phyloP scores from a whole-genome alignment of 495 filamentous ascomycete species.

The Penicillium turbatum region DNA sequence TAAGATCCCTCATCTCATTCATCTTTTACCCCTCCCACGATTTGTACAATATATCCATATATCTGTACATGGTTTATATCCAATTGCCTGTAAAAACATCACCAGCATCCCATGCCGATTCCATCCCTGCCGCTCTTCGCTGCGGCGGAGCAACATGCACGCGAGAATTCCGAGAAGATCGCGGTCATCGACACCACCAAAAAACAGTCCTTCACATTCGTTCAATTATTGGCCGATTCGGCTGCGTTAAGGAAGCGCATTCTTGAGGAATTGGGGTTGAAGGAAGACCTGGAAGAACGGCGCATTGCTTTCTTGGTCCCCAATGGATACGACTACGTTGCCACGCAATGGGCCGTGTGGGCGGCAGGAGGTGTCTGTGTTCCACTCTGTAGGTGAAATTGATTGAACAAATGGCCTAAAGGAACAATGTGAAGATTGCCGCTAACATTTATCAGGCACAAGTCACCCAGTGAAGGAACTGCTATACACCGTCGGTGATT shows the following conservation, averaged over 20 bases:
- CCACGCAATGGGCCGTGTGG: conserved; percentile 51
- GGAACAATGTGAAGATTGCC: background rate
- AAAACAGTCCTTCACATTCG: conserved; percentile 70
- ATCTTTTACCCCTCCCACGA: background rate
- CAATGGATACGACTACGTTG: conserved; percentile 92
- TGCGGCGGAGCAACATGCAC: conserved; percentile 41
- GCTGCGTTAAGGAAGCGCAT: conserved; percentile 60
- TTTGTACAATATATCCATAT: background rate
- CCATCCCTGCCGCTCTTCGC: conserved; percentile 77
- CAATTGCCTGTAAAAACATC: background rate
- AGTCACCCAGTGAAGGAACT: conserved; percentile 42
- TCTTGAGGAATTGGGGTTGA: conserved; percentile 40
- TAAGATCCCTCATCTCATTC: background rate
- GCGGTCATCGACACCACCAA: conserved; percentile 71
- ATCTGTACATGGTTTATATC: background rate
- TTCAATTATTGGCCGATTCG: conserved; percentile 72
- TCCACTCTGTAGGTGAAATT: conserved; percentile 32
- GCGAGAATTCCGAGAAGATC: conserved; percentile 61
- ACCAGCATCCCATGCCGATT: conserved; percentile 33
- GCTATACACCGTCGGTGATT: conserved; percentile 41
- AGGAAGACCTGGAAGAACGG: conserved; percentile 61
- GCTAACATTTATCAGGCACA: conserved; percentile 36
- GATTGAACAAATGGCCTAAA: background rate
- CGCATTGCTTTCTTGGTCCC: conserved; percentile 79
- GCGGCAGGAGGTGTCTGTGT: conserved; percentile 42